Evolutionary conservation across 2,329 filamentous ascomycete genomes (phyloP).

Genomic region (Furcasterigmium sp.): DNA sequence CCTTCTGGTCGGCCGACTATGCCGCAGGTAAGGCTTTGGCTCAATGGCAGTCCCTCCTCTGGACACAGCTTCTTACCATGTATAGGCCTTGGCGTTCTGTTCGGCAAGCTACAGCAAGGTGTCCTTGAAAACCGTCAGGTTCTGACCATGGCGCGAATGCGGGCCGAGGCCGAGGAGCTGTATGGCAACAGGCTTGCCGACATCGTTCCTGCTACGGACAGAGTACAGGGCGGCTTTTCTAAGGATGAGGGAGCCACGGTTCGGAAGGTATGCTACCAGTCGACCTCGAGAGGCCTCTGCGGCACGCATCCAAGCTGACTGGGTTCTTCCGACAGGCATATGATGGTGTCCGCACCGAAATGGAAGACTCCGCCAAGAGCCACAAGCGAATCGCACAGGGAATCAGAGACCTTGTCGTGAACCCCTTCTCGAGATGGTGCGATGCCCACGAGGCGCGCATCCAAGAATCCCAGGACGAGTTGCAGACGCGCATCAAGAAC

Average conservation of each 20-base stretch:
- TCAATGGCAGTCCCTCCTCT: not conserved
- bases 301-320: too few relatives aligned
- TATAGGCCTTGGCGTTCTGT: constrained; percentile 81
- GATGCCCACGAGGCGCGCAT: constrained; percentile 89
- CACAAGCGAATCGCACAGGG: constrained; percentile 96
- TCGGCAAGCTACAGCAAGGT: constrained; percentile 94
- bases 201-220: constrained; percentile 78
- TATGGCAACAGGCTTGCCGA: constrained; percentile 79
- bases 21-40: constrained; percentile 64
- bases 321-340: constrained; percentile 61
- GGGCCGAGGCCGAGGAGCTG: constrained; percentile 88
- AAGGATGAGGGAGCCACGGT: constrained; percentile 94
- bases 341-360: constrained; percentile 86
- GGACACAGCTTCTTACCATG: not conserved
- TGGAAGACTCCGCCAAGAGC: constrained; percentile 83
- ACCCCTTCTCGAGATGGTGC: constrained; percentile 93
- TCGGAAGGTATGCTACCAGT: constrained; percentile 63
- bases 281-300: too few relatives aligned
- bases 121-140: constrained; percentile 93
- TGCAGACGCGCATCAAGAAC: constrained; percentile 84
- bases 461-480: constrained; percentile 89
- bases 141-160: constrained; percentile 84
- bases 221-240: constrained; percentile 75
- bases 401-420: constrained; percentile 91
- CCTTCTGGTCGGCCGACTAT: constrained; percentile 98